phyloP scores from a whole-genome alignment of 1,284 basidiomycete species.

The Moniliophthora roreri region DNA sequence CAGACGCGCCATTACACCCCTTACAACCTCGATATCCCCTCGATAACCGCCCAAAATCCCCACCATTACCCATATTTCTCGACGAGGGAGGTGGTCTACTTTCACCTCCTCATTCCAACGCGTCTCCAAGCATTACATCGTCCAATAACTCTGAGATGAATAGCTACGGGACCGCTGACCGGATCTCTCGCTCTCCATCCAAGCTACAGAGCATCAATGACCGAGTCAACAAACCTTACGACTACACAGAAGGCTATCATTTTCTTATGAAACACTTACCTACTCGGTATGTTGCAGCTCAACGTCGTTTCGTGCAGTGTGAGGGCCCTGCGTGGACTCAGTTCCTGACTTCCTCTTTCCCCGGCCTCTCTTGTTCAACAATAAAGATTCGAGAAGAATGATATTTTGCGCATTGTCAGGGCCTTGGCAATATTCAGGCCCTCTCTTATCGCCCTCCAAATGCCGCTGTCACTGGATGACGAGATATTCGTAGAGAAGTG shows the following conservation, averaged over 20 bases:
- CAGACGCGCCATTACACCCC: slow-evolving; percentile 34
- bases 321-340: slow-evolving; percentile 1
- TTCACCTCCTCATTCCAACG: slow-evolving; percentile 44
- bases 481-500: slow-evolving; percentile 95
- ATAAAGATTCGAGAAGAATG: slow-evolving; percentile 90
- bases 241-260: slow-evolving; percentile 94
- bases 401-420: slow-evolving; percentile 91
- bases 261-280: slow-evolving; percentile 91
- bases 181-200: slow-evolving; percentile 27
- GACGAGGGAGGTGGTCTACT: slow-evolving; percentile 32
- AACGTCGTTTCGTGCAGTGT: background rate
- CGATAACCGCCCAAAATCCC: slow-evolving; percentile 39
- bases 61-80: slow-evolving; percentile 35
- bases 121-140: slow-evolving; percentile 32
- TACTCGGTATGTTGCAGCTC: slow-evolving; percentile 59
- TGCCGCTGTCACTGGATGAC: slow-evolving; percentile 91
- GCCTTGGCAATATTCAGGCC: slow-evolving; percentile 94
- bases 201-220: slow-evolving; percentile 69
- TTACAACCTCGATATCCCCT: slow-evolving; percentile 51
- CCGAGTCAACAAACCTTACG: slow-evolving; percentile 78
- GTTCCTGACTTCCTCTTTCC: slow-evolving; percentile 9
- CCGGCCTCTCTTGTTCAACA: slow-evolving; percentile 14
- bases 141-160: slow-evolving; percentile 25
- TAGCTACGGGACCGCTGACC: slow-evolving; percentile 25
- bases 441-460: slow-evolving; percentile 94